Conservation (phyloP, 2,329 filamentous ascomycete species). For the Sporothrix mexicana region DNA sequence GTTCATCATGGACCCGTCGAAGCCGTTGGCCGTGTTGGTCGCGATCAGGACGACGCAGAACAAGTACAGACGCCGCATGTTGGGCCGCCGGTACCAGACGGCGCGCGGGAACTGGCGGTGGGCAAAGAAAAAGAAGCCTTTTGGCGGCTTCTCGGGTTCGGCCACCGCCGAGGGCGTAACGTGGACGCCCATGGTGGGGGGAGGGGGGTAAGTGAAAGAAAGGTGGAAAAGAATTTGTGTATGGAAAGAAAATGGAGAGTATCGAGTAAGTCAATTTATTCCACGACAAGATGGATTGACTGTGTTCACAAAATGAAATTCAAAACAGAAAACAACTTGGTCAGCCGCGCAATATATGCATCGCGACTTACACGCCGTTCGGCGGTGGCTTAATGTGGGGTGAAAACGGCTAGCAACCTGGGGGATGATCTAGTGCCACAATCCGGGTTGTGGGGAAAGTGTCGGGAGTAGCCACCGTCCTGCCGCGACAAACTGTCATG, state of each 20-base stretch:
- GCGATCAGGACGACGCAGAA: not conserved
- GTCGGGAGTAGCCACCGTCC: too few relatives aligned
- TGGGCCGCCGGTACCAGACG: not conserved
- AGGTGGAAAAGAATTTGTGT: not conserved
- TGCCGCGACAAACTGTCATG: too few relatives aligned
- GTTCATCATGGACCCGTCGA: constrained; percentile 21
- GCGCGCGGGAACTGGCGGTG: constrained; percentile 22
- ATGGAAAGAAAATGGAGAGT: not conserved
- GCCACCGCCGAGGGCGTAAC: not conserved
- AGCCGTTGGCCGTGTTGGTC: constrained; percentile 20
- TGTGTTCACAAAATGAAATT: not conserved
- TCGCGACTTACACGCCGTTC: not conserved
- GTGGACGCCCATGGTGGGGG: constrained; percentile 8
- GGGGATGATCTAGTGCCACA: too few relatives aligned
- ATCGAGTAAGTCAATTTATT: not conserved
- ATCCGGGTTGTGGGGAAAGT: too few relatives aligned
- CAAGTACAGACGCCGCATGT: constrained; percentile 13
- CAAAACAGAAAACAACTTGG: not conserved
- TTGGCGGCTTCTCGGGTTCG: constrained; percentile 4
- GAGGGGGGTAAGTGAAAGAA: not conserved
- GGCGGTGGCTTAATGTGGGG: not conserved
- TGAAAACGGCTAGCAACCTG: too few relatives aligned
- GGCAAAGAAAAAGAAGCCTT: constrained; percentile 20
- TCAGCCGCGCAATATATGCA: constrained; percentile 18
- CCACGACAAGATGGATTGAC: not conserved